phyloP scores from a whole-genome alignment of 371 early-diverging fungal genomes.

The Dichotomocladium elegans region DNA sequence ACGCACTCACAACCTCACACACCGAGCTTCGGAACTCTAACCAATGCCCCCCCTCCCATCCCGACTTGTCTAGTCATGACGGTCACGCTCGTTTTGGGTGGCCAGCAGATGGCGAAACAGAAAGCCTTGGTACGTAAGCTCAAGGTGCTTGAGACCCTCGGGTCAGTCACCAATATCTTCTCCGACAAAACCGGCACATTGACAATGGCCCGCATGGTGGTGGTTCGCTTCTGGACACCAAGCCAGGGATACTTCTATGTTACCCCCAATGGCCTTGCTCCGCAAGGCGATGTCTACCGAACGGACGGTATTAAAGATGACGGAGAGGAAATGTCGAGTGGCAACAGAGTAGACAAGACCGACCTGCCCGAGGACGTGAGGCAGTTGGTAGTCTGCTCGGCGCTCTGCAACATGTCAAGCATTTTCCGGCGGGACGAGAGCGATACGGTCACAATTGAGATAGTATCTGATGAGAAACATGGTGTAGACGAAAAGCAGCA shows the following conservation, averaged over 20 bases:
- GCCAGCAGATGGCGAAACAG: conserved; percentile 76
- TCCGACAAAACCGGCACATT: conserved; percentile 80
- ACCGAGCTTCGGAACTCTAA: too few species aligned
- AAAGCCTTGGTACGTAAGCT: conserved; percentile 48
- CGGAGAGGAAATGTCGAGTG: neutral
- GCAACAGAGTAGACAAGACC: conserved; percentile 12
- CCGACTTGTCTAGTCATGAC: conserved; percentile 70
- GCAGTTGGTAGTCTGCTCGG: conserved; percentile 36
- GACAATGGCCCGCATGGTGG: conserved; percentile 33
- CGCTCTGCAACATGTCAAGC: conserved; percentile 57
- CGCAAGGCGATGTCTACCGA: conserved; percentile 54
- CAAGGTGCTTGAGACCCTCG: conserved; percentile 73
- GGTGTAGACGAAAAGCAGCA: conserved; percentile 32
- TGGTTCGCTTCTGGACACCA: conserved; percentile 62
- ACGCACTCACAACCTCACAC: too few species aligned
- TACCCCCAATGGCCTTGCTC: conserved; percentile 57
- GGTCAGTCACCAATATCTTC: conserved; percentile 86
- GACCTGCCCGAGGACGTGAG: neutral
- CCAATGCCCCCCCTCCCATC: too few species aligned
- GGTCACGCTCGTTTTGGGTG: conserved; percentile 88
- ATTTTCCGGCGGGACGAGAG: conserved; percentile 24
- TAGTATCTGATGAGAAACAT: conserved; percentile 22
- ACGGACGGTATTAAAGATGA: conserved; percentile 7
- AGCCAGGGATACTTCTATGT: conserved; percentile 55
- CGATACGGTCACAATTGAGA: conserved; percentile 7